phyloP scores from a whole-genome alignment of 2,329 filamentous ascomycete genomes.

The Aplosporella prunicola region DNA sequence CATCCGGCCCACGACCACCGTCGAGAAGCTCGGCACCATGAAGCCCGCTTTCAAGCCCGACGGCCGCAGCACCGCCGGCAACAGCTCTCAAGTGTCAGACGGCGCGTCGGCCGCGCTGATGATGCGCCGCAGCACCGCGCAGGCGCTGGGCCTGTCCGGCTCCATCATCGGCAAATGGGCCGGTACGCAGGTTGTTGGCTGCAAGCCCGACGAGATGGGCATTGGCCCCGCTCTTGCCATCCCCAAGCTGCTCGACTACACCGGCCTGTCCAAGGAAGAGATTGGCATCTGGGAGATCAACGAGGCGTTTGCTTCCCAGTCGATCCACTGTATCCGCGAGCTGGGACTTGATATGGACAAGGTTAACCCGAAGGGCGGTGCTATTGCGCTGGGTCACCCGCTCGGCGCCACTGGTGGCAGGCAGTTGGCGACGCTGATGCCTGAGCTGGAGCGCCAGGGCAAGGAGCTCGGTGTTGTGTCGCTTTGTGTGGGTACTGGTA shows the following conservation, averaged over 20 bases:
- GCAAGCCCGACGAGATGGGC: constrained; percentile 87
- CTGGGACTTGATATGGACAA: constrained; percentile 58
- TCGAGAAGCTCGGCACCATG: constrained; percentile 65
- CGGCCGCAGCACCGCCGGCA: constrained; percentile 76
- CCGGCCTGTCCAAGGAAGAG: constrained; percentile 58
- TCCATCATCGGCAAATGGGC: constrained; percentile 78
- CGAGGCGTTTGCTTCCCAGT: constrained; percentile 61
- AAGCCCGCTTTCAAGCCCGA: constrained; percentile 75
- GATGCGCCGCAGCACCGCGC: constrained; percentile 75
- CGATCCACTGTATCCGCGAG: constrained; percentile 60
- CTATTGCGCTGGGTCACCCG: constrained; percentile 88
- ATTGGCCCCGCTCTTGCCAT: constrained; percentile 81
- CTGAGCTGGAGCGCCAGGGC: constrained; percentile 56
- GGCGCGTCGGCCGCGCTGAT: constrained; percentile 76
- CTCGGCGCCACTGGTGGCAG: constrained; percentile 80
- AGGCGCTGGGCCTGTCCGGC: constrained; percentile 57
- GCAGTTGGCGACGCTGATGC: constrained; percentile 66
- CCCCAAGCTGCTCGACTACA: constrained; percentile 63
- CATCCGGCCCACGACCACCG: constrained; percentile 57
- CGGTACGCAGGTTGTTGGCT: constrained; percentile 64
- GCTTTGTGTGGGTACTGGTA: constrained; percentile 61
- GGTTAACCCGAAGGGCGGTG: constrained; percentile 87
- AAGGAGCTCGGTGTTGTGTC: constrained; percentile 75
- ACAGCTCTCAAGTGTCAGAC: constrained; percentile 76
- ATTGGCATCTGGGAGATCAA: constrained; percentile 90